Conservation (phyloP, 108 stramenopile genomes). For the Conticribra guillardii region DNA sequence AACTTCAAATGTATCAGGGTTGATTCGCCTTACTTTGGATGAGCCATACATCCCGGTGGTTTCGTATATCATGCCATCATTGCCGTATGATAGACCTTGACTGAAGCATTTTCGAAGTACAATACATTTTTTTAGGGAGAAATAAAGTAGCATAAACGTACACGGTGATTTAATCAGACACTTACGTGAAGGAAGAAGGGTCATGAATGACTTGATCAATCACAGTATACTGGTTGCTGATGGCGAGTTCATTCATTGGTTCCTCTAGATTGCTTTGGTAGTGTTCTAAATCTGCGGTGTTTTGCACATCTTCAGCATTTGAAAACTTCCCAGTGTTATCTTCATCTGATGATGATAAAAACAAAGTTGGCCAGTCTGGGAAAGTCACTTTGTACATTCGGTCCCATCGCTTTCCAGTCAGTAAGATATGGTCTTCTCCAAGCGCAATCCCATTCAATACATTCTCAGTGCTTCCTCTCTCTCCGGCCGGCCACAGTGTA, state of each 20-base stretch:
- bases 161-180: constrained; percentile 5
- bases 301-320: neutral
- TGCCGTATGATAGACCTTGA: constrained; percentile 80
- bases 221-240: constrained; percentile 50
- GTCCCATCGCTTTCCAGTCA: constrained; percentile 82
- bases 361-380: constrained; percentile 45
- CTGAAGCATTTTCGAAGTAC: constrained; percentile 49
- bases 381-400: constrained; percentile 68
- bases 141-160: neutral
- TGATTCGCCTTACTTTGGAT: constrained; percentile 68
- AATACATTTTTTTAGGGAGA: neutral
- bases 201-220: constrained; percentile 71
- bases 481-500: constrained; percentile 58
- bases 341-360: neutral
- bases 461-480: constrained; percentile 57
- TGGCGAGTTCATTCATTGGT: too few species aligned
- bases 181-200: constrained; percentile 66
- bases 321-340: neutral
- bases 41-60: constrained; percentile 70
- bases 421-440: constrained; percentile 65
- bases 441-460: constrained; percentile 89
- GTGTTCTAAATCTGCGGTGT: too few species aligned
- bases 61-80: constrained; percentile 70
- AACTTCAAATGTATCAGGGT: constrained; percentile 65
- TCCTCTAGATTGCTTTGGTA: too few species aligned